Evolutionary conservation across 352 stramenopile species (phyloP), one percentile per base, ranked within the genome.

Genomic region (Globisporangium paddicum): DNA sequence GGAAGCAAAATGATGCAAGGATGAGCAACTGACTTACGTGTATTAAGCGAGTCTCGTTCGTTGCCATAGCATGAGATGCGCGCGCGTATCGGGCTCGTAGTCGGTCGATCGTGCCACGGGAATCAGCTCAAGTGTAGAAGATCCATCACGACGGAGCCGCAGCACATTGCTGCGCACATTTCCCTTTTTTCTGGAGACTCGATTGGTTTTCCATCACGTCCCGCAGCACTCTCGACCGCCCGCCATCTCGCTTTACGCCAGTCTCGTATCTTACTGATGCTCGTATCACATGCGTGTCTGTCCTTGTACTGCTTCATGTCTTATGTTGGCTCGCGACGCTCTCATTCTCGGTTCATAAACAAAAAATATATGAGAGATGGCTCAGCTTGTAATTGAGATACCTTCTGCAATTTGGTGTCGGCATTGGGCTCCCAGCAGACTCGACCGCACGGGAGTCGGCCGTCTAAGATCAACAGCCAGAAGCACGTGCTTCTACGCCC

Each of bases 91-190:
- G n/a, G n/a, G n/a, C n/a, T n/a, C n/a, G n/a, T n/a, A n/a, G n/a
- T n/a, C n/a, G n/a, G n/a, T n/a, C n/a, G n/a, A n/a, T n/a, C n/a
- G n/a, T n/a, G n/a, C n/a, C n/a, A n/a, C n/a, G n/a, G n/a, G 53
- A 70, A 71, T 73, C 67, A 64, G 63, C 68, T 73, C 67, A 73
- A 73, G 67, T 73, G 67, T 73, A 73, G 67, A 70, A 59, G 48
- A 65, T 48, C 45, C 52, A 47, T 44, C 52, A 47, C 32, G 52
- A 35, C 5, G 25, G 25, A 28, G 19, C 7, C n/a, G 16, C 10
- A 25, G 34, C 30, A 41, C 16, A 16, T n/a, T 28, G 8, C 8
- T 5, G 38, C 21, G n/a, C 8, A 26, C n/a, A n/a, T 21, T 28
- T 25, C 14, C 23, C 42, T 18, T 63, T 59, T n/a, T n/a, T n/a